These are phyloP conservation scores for Epichloe scottii DNA, from an alignment of 2,329 filamentous ascomycete genomes.

Conservation along the genomic window DNA sequence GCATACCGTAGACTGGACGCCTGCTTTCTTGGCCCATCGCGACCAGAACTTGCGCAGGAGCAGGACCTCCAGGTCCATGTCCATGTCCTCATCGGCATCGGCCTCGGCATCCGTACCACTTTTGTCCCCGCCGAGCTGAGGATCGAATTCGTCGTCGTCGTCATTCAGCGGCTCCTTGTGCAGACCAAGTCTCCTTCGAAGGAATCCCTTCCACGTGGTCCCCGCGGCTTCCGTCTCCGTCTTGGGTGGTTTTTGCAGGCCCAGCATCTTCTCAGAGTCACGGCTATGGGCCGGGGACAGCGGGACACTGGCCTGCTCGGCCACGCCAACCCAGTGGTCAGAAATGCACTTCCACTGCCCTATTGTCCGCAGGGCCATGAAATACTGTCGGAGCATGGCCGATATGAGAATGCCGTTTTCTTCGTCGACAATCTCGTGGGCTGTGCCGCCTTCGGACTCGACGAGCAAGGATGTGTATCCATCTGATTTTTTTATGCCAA, in stretches of 20 bases:
- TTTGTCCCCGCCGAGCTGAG: conserved; percentile 11
- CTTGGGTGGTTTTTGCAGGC: conserved; percentile 7
- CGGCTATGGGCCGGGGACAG: conserved; percentile 14
- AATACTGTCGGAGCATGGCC: conserved; percentile 80
- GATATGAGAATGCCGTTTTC: conserved; percentile 82
- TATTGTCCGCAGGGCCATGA: conserved; percentile 71
- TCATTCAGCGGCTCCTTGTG: conserved; percentile 21
- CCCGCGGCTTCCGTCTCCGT: conserved; percentile 10
- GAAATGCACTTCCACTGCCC: conserved; percentile 68
- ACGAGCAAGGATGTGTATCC: conserved; percentile 70
- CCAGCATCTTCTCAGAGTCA: conserved; percentile 23
- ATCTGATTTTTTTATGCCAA: conserved; percentile 30
- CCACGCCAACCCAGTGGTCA: conserved; percentile 55
- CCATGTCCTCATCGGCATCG: conserved; percentile 18
- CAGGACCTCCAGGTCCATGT: conserved; percentile 43
- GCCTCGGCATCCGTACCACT: conserved; percentile 13
- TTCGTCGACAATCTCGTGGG: conserved; percentile 68
- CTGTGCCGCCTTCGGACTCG: conserved; percentile 60
- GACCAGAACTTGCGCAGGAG: conserved; percentile 56
- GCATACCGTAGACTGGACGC: conserved; percentile 40
- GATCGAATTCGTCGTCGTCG: conserved; percentile 29
- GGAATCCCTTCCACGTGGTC: conserved; percentile 24
- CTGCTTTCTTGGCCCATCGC: conserved; percentile 61
- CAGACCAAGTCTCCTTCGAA: conserved; percentile 22
- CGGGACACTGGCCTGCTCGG: conserved; percentile 43